Evolutionary conservation across 257 asterid species (phyloP).

Genomic region (Linderniella brevidens): DNA sequence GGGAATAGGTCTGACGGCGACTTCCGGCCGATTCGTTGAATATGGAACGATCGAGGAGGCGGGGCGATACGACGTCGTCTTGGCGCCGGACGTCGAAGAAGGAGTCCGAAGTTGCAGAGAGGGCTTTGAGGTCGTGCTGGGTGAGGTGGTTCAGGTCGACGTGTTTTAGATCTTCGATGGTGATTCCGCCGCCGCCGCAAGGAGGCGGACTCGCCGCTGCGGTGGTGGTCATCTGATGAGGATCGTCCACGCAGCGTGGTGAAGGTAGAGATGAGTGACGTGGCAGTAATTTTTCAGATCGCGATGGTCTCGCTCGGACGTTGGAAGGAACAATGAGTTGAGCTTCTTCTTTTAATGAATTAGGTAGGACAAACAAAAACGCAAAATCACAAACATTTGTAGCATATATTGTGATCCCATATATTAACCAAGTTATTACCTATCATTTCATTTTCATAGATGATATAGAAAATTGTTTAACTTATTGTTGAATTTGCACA

Average conservation of each 20-base stretch:
- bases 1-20: conserved; percentile 78
- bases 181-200: conserved; percentile 18
- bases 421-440: no score
- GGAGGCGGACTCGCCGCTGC: conserved; percentile 19
- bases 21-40: conserved; percentile 88
- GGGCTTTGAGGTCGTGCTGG: conserved; percentile 73
- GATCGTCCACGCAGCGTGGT: conserved; percentile 1
- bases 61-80: conserved; percentile 47
- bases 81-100: conserved; percentile 36
- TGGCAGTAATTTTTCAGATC: background rate
- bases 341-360: no score
- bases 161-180: conserved; percentile 27
- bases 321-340: no score
- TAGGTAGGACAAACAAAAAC: no score
- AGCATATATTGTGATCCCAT: no score
- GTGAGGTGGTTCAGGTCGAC: conserved; percentile 42
- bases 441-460: no score
- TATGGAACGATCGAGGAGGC: conserved; percentile 49
- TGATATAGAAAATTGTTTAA: no score
- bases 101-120: conserved; percentile 43
- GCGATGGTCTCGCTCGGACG: no score
- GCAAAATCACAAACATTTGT: no score
- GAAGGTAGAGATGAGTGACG: background rate
- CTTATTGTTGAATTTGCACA: no score
- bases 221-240: conserved; percentile 25